A percentile compares a stretch with the other conserved stretches of the same genome.
Conservation (phyloP, 225 moss, liverwort and hornwort genomes). For the Bryum argenteum region DNA sequence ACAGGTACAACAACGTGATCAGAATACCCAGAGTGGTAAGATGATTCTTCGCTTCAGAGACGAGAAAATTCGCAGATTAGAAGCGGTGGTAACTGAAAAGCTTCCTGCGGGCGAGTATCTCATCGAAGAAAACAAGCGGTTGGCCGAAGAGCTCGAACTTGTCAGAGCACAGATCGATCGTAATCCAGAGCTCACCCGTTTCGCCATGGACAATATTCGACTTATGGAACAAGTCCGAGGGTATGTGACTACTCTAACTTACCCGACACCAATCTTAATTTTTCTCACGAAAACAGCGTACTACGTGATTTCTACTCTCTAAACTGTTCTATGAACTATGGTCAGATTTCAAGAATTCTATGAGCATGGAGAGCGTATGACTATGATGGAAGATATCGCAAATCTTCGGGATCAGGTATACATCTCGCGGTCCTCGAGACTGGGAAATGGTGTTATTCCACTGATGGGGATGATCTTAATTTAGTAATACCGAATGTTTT, state of each 20-base stretch:
- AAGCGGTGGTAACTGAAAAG: constrained; percentile 59
- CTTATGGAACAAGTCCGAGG: constrained; percentile 88
- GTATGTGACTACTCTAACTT: constrained; percentile 32
- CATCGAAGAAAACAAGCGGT: constrained; percentile 57
- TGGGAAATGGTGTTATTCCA: not conserved
- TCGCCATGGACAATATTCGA: constrained; percentile 96
- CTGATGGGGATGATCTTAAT: fast-evolving
- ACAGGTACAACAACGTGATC: constrained; percentile 96
- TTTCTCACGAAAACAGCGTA: not conserved
- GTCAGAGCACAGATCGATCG: constrained; percentile 76
- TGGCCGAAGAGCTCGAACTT: constrained; percentile 78
- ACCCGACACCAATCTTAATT: not conserved
- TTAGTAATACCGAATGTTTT: not conserved
- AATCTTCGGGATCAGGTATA: constrained; percentile 79
- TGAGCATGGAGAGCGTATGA: constrained; percentile 71
- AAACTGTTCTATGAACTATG: not conserved
- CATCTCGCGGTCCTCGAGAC: not conserved
- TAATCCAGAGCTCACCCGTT: constrained; percentile 93
- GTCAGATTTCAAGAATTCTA: constrained; percentile 84
- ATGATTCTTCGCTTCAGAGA: constrained; percentile 97
- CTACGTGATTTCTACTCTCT: not conserved
- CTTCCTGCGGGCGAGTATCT: constrained; percentile 57
- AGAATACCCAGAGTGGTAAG: constrained; percentile 84
- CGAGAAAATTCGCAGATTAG: constrained; percentile 86
- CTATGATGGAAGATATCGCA: constrained; percentile 70